Evolutionary conservation across 345 rosid species (phyloP), one percentile per base, ranked within the genome.

Genomic region (Carallia pectinifolia): DNA sequence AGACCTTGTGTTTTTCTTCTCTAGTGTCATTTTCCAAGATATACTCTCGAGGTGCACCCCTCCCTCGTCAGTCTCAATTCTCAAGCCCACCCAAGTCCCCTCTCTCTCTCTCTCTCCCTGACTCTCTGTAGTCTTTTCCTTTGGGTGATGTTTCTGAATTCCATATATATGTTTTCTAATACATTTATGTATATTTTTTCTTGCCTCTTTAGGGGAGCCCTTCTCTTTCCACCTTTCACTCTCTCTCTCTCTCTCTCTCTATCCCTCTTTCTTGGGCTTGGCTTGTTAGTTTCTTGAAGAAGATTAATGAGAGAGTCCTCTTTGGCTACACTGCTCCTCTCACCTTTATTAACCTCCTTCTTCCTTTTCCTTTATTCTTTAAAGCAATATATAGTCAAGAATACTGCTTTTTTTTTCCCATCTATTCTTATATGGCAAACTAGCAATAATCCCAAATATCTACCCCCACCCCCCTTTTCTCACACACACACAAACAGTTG

Each of bases 21-120:
- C 68, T 79, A 78, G 81, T 73, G 83, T 88, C 89, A 81, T 77
- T 88, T 84, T 88, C 93, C 77, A 62, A 83, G 80, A 84, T 86
- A 83, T 86, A 84, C 87, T 88, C 84, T 85, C 88, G 86, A 87
- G 87, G 82, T 79, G 79, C 71, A 70, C 77, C 73, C 68, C 53
- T 55, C 73, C 68, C 53, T 55, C 69, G 4, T 33, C 34, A 33
- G 34, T 2, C 34, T 44, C 50, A 44, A 44, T 0, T 10, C 48
- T 40, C 74, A 69, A 48, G 60, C 74, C 74, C 71, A 23, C 34
- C 74, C 72, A 73, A 68, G 72, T 66, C 71, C 59, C 47, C 64
- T 70, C 71, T 71, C 79, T 73, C 82, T 71, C 68, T 47, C 29
- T 19, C 61, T 62, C 53, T 60, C 69, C 64, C 61, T 27, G 4